Conservation (phyloP, 345 rosid species). For the Trapa bicornis region DNA sequence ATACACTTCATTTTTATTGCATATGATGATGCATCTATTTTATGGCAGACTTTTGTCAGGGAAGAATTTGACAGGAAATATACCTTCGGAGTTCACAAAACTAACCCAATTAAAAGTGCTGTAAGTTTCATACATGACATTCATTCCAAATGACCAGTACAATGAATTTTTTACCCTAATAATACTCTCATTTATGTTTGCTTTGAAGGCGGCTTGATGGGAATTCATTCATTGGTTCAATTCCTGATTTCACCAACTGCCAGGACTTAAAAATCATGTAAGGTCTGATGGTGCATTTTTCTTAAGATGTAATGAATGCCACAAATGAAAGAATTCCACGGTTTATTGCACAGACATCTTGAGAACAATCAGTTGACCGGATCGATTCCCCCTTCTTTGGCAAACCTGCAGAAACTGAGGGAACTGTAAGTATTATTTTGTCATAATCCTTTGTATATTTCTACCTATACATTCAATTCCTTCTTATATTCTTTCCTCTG, state of each 20-base stretch:
- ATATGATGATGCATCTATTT: conserved; percentile 4
- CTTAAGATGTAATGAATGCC: neutral
- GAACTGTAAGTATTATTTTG: conserved; percentile 63
- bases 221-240: conserved; percentile 60
- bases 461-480: neutral
- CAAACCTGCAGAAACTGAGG: conserved; percentile 62
- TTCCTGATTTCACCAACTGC: conserved; percentile 79
- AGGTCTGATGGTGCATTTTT: conserved; percentile 6
- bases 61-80: conserved; percentile 68
- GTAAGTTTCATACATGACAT: conserved; percentile 36
- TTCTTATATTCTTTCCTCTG: neutral
- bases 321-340: neutral
- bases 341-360: conserved; percentile 52
- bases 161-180: neutral
- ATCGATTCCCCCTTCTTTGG: conserved; percentile 55
- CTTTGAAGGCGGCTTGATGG: conserved; percentile 80
- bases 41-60: conserved; percentile 53
- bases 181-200: neutral
- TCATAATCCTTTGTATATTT: neutral
- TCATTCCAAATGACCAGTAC: neutral
- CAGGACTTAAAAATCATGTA: conserved; percentile 64
- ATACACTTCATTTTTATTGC: neutral
- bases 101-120: conserved; percentile 66
- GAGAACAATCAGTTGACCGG: conserved; percentile 87
- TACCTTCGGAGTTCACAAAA: conserved; percentile 57